Percentiles rank a stretch among this genome's conserved stretches.
Conservation (phyloP, 768 basidiomycete species). For the Trametes cinnabarina region DNA sequence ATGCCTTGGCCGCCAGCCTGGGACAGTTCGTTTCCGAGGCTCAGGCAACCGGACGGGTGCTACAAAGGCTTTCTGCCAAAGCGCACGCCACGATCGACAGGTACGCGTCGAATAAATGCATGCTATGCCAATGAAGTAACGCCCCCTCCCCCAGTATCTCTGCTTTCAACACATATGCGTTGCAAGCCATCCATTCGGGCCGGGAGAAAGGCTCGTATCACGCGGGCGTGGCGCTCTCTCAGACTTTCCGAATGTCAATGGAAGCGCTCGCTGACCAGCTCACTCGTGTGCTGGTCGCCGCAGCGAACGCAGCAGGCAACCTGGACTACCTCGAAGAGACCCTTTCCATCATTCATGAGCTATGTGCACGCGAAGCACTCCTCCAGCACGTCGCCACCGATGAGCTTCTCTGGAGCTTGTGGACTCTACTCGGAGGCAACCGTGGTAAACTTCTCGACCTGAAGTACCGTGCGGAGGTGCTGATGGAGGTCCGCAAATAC, state of each 20-base stretch:
- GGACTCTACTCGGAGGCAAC: slow-evolving; percentile 70
- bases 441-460: slow-evolving; percentile 43
- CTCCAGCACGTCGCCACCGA: slow-evolving; percentile 42
- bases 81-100: slow-evolving; percentile 70
- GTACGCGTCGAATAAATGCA: slow-evolving; percentile 42
- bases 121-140: too few relatives aligned
- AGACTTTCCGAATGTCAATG: slow-evolving; percentile 64
- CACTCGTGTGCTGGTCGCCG: slow-evolving; percentile 59
- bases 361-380: slow-evolving; percentile 55
- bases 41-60: slow-evolving; percentile 50
- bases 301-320: slow-evolving; percentile 51
- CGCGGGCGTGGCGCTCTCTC: slow-evolving; percentile 44
- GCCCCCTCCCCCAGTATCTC: slow-evolving; percentile 48
- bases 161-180: slow-evolving; percentile 70
- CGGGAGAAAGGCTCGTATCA: slow-evolving; percentile 29
- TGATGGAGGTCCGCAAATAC: slow-evolving; percentile 54
- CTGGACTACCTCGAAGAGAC: slow-evolving; percentile 66
- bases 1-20: slow-evolving; percentile 50
- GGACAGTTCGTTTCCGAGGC: slow-evolving; percentile 57
- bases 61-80: slow-evolving; percentile 61
- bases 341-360: slow-evolving; percentile 52
- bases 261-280: slow-evolving; percentile 50
- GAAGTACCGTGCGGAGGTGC: slow-evolving; percentile 47
- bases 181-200: slow-evolving; percentile 28
- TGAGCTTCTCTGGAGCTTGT: slow-evolving; percentile 60